Evolutionary conservation across 2,329 filamentous ascomycete genomes (phyloP).

Genomic region (Neophaeococcomyces mojaviensis): DNA sequence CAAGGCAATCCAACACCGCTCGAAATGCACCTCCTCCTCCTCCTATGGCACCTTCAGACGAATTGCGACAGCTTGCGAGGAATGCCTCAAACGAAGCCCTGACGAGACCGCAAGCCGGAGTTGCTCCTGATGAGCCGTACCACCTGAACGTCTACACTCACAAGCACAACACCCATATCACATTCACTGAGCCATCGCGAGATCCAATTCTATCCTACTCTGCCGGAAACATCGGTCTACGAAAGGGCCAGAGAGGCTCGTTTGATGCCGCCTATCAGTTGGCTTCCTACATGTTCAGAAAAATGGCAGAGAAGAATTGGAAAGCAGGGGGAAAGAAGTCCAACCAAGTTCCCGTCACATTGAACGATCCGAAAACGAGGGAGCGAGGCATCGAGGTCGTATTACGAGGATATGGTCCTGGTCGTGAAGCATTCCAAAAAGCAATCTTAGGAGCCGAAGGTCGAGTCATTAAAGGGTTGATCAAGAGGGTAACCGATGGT

Average conservation of each 20-base stretch:
- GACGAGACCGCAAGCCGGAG: conserved; percentile 9
- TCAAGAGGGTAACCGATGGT: conserved; percentile 72
- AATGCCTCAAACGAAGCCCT: conserved; percentile 13
- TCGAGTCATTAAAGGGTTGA: conserved; percentile 62
- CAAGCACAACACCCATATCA: conserved; percentile 94
- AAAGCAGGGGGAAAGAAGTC: conserved; percentile 66
- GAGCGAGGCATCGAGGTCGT: conserved; percentile 67
- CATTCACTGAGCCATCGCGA: conserved; percentile 73
- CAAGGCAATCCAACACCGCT: neutral
- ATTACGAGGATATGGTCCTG: conserved; percentile 75
- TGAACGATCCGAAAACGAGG: conserved; percentile 68
- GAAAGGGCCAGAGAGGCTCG: conserved; percentile 66
- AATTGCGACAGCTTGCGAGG: conserved; percentile 5
- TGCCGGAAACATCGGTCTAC: conserved; percentile 85
- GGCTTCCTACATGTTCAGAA: conserved; percentile 71
- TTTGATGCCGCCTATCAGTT: conserved; percentile 94
- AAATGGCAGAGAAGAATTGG: conserved; percentile 75
- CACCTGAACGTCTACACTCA: conserved; percentile 80
- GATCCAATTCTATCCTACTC: conserved; percentile 73
- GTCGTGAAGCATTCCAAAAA: conserved; percentile 84
- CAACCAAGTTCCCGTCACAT: conserved; percentile 48
- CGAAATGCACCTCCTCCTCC: neutral
- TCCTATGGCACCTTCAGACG: neutral
- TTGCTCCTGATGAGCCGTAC: conserved; percentile 52
- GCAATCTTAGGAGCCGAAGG: conserved; percentile 82